Evolutionary conservation across 2,329 filamentous ascomycete species (phyloP), one percentile per base, ranked within the genome.

Genomic region (Seiridium unicorne): DNA sequence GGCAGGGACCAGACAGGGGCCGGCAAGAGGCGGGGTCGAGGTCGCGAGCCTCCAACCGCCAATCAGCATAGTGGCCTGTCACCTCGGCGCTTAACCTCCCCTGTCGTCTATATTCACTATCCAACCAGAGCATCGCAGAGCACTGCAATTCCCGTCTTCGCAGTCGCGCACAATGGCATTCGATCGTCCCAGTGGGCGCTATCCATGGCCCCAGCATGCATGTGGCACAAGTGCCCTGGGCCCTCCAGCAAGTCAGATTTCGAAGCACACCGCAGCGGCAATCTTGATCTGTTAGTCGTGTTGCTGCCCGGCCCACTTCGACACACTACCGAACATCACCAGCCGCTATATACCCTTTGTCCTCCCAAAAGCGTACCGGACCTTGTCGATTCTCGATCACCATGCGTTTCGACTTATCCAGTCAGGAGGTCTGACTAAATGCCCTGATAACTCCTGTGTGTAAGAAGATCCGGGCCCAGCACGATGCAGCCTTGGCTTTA

Each of bases 301-400:
- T 61, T 59, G 61, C 61, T 66, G 60, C 58, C 18, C 55, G 65
- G 64, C 70, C 72, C 69, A 71, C 70, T 54, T 73, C 71, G 74
- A 76, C 70, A 74, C 77, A 78, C 70, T 72, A 69, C 69, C 71
- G 71, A 74, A 73, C 76, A 74, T 82, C 80, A 82, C 73, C 78
- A 81, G 76, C 79, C 80, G 80, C 81, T 83, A 84, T 83, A 84
- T 84, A 84, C 82, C 77, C 75, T 75, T 76, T 76, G 71, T 70
- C 71, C 73, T 74, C 77, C 77, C 76, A 74, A 73, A 72, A 72
- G 67, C 70, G 73, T 70, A 71, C 70, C 72, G 67, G 71, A 73
- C 74, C 75, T 77, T 77, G 76, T 77, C 73, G 71, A 70, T 76
- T 79, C 73, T 76, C 76, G 70, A 74, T 79, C 78, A 76, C 68